These are phyloP conservation scores for Pelargonium fulgidum DNA, from an alignment of 441 rosid genomes.

Conservation along the genomic window DNA sequence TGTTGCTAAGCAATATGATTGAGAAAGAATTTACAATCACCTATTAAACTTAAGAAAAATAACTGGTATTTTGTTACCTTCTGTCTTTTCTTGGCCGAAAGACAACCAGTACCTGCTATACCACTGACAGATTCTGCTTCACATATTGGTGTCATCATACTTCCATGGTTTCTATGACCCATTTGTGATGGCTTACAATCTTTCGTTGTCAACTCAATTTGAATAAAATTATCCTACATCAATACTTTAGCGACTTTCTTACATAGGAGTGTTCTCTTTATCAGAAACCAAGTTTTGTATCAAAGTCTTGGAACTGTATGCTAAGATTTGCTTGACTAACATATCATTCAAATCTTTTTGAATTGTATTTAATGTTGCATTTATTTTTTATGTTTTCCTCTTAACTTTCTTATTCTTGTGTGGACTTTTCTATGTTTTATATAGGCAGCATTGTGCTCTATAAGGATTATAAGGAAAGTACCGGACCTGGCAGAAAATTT, in stretches of 20 bases:
- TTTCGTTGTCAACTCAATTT: neutral
- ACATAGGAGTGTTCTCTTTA: neutral
- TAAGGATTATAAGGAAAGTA: conserved; percentile 89
- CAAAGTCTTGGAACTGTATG: neutral
- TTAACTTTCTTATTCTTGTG: conserved; percentile 18
- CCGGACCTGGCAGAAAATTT: conserved; percentile 98
- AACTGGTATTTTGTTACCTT: neutral
- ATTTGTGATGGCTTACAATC: neutral
- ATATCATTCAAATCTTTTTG: neutral
- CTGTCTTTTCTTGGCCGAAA: too few species aligned
- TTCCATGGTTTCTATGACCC: too few species aligned
- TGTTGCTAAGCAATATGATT: conserved; percentile 1
- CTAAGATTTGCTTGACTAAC: neutral
- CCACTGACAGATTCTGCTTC: too few species aligned
- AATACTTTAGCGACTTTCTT: neutral
- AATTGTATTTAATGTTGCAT: neutral
- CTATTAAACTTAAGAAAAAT: neutral
- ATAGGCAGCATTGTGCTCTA: conserved; percentile 94
- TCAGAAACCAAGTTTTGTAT: neutral
- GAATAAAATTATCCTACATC: neutral
- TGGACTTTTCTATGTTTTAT: conserved; percentile 24
- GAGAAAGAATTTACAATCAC: neutral
- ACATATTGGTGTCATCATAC: too few species aligned
- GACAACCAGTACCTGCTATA: too few species aligned
- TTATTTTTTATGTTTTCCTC: conserved; percentile 6